These are phyloP conservation scores for Venustampulla echinocandica DNA, from an alignment of 495 filamentous ascomycete genomes.

Conservation along the genomic window DNA sequence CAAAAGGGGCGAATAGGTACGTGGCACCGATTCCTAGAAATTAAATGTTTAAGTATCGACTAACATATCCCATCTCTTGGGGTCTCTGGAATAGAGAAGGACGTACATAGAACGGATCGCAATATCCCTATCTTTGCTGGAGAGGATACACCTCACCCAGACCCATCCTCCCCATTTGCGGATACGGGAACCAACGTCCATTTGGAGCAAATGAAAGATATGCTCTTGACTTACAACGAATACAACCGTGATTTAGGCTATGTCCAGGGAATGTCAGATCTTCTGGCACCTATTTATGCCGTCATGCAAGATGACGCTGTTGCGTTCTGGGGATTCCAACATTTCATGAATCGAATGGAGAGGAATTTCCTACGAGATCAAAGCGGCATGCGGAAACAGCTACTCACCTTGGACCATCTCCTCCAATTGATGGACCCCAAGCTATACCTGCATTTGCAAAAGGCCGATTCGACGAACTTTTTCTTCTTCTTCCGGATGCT, in stretches of 20 bases:
- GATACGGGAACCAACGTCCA: constrained; percentile 90
- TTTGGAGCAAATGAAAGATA: constrained; percentile 97
- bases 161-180: constrained; percentile 92
- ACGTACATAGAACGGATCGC: constrained; percentile 94
- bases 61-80: constrained; percentile 28
- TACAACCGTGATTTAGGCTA: constrained; percentile 90
- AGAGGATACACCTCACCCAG: constrained; percentile 96
- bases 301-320: constrained; percentile 95
- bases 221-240: constrained; percentile 97
- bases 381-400: constrained; percentile 86
- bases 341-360: constrained; percentile 96
- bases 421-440: constrained; percentile 94
- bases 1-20: constrained; percentile 89
- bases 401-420: constrained; percentile 83
- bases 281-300: constrained; percentile 91
- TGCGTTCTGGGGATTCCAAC: constrained; percentile 94
- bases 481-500: constrained; percentile 99
- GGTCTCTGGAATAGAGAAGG: constrained; percentile 66
- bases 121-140: constrained; percentile 87
- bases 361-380: constrained; percentile 96
- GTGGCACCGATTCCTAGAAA: constrained; percentile 18
- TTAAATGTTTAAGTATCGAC: constrained; percentile 7
- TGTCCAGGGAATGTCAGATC: constrained; percentile 97
- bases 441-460: constrained; percentile 82
- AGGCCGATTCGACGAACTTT: constrained; percentile 91